phyloP scores from a whole-genome alignment of 495 filamentous ascomycete genomes.

The Astrothelium macrocarpum region DNA sequence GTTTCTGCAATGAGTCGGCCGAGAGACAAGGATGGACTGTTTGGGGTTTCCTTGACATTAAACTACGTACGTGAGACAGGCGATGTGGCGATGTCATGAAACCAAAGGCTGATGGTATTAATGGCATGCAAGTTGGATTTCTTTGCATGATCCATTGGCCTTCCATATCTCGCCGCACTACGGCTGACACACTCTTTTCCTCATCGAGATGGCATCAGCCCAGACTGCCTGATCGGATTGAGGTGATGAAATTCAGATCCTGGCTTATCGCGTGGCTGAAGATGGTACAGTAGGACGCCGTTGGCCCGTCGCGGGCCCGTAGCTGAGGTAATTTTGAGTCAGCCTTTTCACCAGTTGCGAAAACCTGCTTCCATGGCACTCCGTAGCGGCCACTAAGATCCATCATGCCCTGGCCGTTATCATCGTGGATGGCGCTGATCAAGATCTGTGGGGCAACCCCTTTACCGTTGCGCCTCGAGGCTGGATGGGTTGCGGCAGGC shows the following conservation, averaged over 20 bases:
- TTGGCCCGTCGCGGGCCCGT: not conserved
- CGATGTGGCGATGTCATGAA: not conserved
- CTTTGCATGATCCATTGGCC: not conserved
- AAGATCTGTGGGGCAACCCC: not conserved
- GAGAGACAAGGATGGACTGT: not conserved
- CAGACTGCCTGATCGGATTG: not conserved
- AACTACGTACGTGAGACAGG: not conserved
- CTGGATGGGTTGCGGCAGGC: not conserved
- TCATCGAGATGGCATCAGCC: no score
- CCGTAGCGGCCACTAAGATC: not conserved
- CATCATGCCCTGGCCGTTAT: not conserved
- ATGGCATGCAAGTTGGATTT: not conserved
- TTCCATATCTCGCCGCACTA: no score
- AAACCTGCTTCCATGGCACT: not conserved
- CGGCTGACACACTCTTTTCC: no score
- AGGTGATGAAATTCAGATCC: not conserved
- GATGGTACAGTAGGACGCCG: not conserved
- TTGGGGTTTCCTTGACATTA: not conserved
- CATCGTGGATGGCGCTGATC: not conserved
- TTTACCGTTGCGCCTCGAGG: not conserved
- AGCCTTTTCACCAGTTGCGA: not conserved
- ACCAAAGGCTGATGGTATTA: not conserved
- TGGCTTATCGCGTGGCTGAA: constrained; percentile 3
- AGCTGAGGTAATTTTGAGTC: not conserved
- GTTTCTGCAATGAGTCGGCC: not conserved